Evolutionary conservation across 805 yeast species (phyloP), one percentile per base, ranked within the genome.

Genomic region (Komagataella ulmi): DNA sequence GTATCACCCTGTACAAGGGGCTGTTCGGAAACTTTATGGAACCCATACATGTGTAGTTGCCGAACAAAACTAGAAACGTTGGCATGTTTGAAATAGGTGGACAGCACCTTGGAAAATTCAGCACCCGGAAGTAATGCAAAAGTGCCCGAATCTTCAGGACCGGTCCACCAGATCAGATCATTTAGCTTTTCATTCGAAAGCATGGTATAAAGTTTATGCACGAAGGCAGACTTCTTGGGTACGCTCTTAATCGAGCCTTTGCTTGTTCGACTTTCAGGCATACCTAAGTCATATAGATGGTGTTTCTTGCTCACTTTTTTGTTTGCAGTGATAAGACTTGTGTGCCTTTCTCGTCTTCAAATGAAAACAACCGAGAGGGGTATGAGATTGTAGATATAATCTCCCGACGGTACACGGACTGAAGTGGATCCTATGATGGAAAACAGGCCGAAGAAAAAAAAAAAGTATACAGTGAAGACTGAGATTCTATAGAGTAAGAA

Each of bases 11-110:
- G 44, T 3, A 59, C 54, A 2, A 63, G 52, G 30, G 54, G 61
- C 17, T 71, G 72, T 54, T 77, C 81, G 54, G 69, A 77, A 6
- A 78, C 82, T 68, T 90, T 89, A 66, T 90, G 97, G 70, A 90
- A 89, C 1, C 97, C 97, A 64, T 89, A 89, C 97, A 90, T 91
- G 70, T 91, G 96, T 48, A 90, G 71, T 67, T 91, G 97, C 48
- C 97, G 79, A 43, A 91, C 96, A 70, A 91, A 91, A 54, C 91
- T 82, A 21, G 96, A 88, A 24, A 90, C 88, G 62, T 91, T 91
- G 3, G 95, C 95, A 68, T 90, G 97, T 64, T 91, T 91, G 73
- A 91, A 90, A 64, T 86, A 89, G 48, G 74, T 73, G n/a, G 85
- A 80, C 49, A 85, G 62, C 1, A 78, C 77, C 45, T 70, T 67